Conservation (phyloP, 2,329 filamentous ascomycete genomes). For the Sclerotinia trifoliorum region DNA sequence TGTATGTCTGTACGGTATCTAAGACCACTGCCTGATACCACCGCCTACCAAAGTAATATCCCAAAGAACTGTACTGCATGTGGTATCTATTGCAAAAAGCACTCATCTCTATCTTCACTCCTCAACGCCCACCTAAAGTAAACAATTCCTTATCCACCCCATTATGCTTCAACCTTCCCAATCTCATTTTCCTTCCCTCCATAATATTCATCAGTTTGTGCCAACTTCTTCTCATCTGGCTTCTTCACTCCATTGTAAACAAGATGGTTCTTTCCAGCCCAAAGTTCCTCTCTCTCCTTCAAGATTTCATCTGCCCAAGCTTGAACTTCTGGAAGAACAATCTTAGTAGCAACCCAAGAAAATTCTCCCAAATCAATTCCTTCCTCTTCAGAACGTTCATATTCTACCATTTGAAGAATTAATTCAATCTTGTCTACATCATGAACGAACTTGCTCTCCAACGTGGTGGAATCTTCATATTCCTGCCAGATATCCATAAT, state of each 20-base stretch:
- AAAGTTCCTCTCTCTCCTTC: slow-evolving; percentile 71
- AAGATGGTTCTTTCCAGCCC: slow-evolving; percentile 47
- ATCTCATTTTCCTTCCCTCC: slow-evolving; percentile 10
- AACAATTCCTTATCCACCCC: neutral
- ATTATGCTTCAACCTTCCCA: neutral
- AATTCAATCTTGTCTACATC: slow-evolving; percentile 98
- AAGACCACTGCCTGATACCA: too few relatives aligned
- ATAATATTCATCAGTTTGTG: slow-evolving; percentile 27
- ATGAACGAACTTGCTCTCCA: slow-evolving; percentile 87
- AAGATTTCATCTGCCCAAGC: slow-evolving; percentile 77
- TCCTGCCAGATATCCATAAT: slow-evolving; percentile 87
- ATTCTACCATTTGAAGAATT: slow-evolving; percentile 92
- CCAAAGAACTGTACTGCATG: too few relatives aligned
- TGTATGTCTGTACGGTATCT: too few relatives aligned
- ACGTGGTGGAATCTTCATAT: slow-evolving; percentile 84
- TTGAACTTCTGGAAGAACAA: slow-evolving; percentile 74
- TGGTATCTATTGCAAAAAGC: too few relatives aligned
- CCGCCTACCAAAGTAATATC: too few relatives aligned
- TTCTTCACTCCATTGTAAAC: neutral
- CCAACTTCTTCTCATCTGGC: slow-evolving; percentile 11
- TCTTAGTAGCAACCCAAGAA: slow-evolving; percentile 69
- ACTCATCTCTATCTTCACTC: too few relatives aligned
- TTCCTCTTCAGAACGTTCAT: slow-evolving; percentile 66
- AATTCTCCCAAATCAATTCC: slow-evolving; percentile 82
- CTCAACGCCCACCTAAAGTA: too few relatives aligned